Percentiles rank a stretch among this genome's conserved stretches.
These are phyloP conservation scores for Colletotrichum sp. DNA, from an alignment of 2,329 filamentous ascomycete genomes.

Conservation along the genomic window DNA sequence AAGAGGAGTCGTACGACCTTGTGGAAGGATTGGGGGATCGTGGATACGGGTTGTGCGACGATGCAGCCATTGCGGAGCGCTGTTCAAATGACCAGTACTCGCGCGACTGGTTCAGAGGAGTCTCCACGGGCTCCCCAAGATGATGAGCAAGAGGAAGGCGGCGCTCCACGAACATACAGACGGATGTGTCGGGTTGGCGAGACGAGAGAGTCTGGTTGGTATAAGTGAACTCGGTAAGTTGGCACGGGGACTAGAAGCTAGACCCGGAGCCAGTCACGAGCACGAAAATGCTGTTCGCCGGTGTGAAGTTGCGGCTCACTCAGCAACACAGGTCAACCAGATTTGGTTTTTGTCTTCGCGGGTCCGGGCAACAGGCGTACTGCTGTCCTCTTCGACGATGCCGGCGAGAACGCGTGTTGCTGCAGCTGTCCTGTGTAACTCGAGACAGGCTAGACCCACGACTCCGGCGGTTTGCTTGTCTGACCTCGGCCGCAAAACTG, in stretches of 20 bases:
- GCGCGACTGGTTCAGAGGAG: slow-evolving; percentile 37
- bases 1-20: slow-evolving; percentile 68
- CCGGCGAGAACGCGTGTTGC: background rate
- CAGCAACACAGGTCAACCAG: background rate
- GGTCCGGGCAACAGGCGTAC: background rate
- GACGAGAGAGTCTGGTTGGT: background rate
- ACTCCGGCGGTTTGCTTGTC: slow-evolving; percentile 1
- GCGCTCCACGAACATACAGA: slow-evolving; percentile 47
- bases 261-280: background rate
- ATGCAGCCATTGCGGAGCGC: slow-evolving; percentile 20
- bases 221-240: background rate
- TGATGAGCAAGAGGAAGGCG: slow-evolving; percentile 39
- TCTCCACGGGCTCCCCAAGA: slow-evolving; percentile 43
- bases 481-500: background rate
- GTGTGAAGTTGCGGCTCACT: background rate
- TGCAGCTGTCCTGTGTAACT: slow-evolving; percentile 13
- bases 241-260: background rate
- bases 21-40: slow-evolving; percentile 67
- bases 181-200: slow-evolving; percentile 22
- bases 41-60: slow-evolving; percentile 60
- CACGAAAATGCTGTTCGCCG: background rate
- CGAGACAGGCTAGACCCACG: background rate
- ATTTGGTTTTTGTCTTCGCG: background rate
- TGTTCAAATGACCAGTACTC: slow-evolving; percentile 34
- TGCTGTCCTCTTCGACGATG: background rate